Base-by-base conservation (phyloP, 192 early-diverging fungal species). In the Geranomyces michiganensis region DNA sequence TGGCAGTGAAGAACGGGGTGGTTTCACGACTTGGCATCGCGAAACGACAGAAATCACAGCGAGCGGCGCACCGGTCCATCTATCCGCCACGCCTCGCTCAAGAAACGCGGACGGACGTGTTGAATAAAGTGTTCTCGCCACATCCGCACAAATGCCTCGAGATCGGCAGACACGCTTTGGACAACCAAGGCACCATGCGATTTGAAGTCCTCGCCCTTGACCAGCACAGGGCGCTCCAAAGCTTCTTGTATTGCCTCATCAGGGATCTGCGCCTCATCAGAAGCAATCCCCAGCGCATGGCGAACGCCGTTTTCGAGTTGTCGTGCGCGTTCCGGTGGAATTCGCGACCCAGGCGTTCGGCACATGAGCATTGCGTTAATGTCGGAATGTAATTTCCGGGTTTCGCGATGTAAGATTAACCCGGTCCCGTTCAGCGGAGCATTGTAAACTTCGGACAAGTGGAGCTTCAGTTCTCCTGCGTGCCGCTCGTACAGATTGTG, bases 101-200 rank as follows among this genome's bases (percentile, higher is more conserved):
- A 58, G 43, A 66, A 73, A 5, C 33, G 15, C 17, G 71, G 71
- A n/a, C 33, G 22, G n/a, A 47, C 64, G 41, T 66, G 56, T 29
- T 65, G 36, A 29, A 67, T 3, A 66, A 73, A 73, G 66, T 73
- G 71, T 22, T 1, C 30, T 9, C 71, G 26, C 71, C 71, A 73
- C 8, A 12, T n/a, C 49, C 22, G 15, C 12, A 66, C 22, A 41
- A 73, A 73, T 4, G 13, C 55, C 14, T 66, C 64, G 31, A 73
- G 30, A 29, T 73, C 71, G 12, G 30, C 55, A 32, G 21, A 24
- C 71, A 73, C 43, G 5, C 1, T 6, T 0, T 24, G 9, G 8
- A 66, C 55, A 31, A 67, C 62, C 36, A 67, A 19, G 36, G 56
- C 26, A 14, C 71, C 71, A 55, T 73, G 71, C 41, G 66, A 63